Percentiles rank a stretch among this genome's conserved stretches.
These are phyloP conservation scores for Cicer judaicum DNA, from an alignment of 306 rosid species.

Conservation along the genomic window DNA sequence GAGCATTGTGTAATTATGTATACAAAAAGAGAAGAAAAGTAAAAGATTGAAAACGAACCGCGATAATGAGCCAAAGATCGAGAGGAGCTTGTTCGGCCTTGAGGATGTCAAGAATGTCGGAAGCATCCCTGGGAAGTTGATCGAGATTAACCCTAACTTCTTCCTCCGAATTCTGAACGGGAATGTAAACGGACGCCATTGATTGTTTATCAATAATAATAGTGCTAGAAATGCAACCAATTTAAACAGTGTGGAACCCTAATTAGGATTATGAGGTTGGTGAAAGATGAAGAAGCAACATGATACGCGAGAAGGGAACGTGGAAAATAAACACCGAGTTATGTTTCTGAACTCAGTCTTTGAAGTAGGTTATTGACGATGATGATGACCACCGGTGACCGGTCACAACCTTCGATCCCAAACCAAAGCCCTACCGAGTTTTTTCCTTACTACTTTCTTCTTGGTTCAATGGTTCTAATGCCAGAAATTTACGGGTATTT, in stretches of 20 bases:
- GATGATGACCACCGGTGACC: not conserved
- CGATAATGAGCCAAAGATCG: conserved; percentile 98
- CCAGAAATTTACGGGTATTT: no score
- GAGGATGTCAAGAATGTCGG: conserved; percentile 92
- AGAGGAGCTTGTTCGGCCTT: conserved; percentile 99
- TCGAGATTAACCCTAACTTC: conserved; percentile 97
- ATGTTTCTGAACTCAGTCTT: not conserved
- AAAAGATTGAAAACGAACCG: conserved; percentile 54
- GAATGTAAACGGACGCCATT: conserved; percentile 92
- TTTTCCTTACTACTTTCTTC: not conserved
- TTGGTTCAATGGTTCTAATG: no score
- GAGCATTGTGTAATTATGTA: not conserved
- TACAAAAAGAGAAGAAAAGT: not conserved
- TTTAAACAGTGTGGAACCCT: conserved; percentile 46
- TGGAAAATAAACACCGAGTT: not conserved
- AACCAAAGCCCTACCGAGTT: not conserved
- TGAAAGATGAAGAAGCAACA: not conserved
- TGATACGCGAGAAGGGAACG: not conserved
- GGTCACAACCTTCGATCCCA: conserved; percentile 3
- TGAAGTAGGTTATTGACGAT: not conserved
- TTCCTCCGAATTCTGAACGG: conserved; percentile 98
- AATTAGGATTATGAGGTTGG: conserved; percentile 17
- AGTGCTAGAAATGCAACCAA: not conserved
- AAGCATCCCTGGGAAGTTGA: conserved; percentile 93
- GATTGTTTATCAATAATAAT: conserved; percentile 45